Base-by-base conservation (phyloP, 345 rosid genomes). In the Abelmoschus esculentus region DNA sequence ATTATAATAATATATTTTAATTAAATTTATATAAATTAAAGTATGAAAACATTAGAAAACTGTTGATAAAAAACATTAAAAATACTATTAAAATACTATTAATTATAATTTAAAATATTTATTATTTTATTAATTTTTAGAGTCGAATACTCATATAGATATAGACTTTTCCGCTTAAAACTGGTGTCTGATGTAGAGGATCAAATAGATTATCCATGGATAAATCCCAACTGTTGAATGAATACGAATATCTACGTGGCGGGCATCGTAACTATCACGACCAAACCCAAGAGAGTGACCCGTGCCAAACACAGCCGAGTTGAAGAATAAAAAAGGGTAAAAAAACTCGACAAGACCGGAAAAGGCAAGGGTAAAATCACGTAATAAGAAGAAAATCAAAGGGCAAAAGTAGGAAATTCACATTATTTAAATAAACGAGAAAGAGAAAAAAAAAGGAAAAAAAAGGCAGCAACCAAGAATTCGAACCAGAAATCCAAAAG, bases 351-450 rank as follows among this genome's bases (percentile, higher is more conserved):
- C 69, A 63, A 72, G 72, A 50, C 59, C 60, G 49, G 59, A 29
- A 32, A 29, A 19, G 19, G 42, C 3, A 50, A 36, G 50, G 80
- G 73, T 52, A 69, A 15, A 32, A 14, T 29, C 44, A 38, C 38
- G 77, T 73, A 76, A 80, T 56, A 22, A 72, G 47, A 8, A 0
- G 0, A 17, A 72, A 70, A 62, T 60, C 63, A 5, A 74, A 69
- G 74, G 86, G 76, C 60, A 72, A 28, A 4, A 19, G 13, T 5
- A 3, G 36, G 17, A 15, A 68, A 4, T 49, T 9, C 0, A 60
- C 66, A 62, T 61, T 76, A 78, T 83, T 80, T 74, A 76, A 63
- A 62, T 70, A 78, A 74, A 67, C 79, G 70, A 26, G 1, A 78
- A 66, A 72, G 76, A 12, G 8, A 15, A 28, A 7, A 47, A 13